These are phyloP conservation scores for Verticillium nubilum DNA, from an alignment of 2,329 filamentous ascomycete genomes.

Conservation along the genomic window DNA sequence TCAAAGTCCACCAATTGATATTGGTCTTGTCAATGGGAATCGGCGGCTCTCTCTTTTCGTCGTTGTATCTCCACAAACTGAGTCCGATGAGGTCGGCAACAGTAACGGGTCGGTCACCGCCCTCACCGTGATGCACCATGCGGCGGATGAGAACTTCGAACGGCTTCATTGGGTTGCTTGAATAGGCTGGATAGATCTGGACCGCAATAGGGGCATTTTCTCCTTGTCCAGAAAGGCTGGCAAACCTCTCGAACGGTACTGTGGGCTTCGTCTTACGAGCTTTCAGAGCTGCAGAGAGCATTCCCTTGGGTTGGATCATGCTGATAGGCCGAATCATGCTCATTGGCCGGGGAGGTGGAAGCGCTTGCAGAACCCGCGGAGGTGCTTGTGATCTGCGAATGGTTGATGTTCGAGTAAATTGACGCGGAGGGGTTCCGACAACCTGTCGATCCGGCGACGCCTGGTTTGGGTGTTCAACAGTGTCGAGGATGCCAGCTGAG, in stretches of 20 bases:
- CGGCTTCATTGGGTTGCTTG: constrained; percentile 56
- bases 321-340: constrained; percentile 60
- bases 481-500: constrained; percentile 65
- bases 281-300: constrained; percentile 67
- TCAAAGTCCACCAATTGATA: constrained; percentile 76
- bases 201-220: constrained; percentile 71
- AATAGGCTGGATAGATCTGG: constrained; percentile 72
- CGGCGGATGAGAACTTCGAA: constrained; percentile 68
- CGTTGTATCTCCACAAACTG: constrained; percentile 70
- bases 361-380: constrained; percentile 53
- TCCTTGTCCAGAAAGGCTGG: constrained; percentile 69
- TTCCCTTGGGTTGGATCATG: constrained; percentile 62
- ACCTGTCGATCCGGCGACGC: constrained; percentile 51
- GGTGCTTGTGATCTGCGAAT: constrained; percentile 56
- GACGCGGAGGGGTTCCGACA: constrained; percentile 58
- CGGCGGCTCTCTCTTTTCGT: constrained; percentile 67
- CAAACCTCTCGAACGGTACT: constrained; percentile 72
- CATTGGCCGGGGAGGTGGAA: constrained; percentile 67
- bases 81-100: constrained; percentile 80
- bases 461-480: constrained; percentile 53
- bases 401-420: constrained; percentile 57
- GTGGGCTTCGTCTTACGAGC: constrained; percentile 64
- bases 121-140: constrained; percentile 62
- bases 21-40: constrained; percentile 63
- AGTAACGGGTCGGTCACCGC: constrained; percentile 56